A percentile compares a stretch with the other conserved stretches of the same genome.
phyloP scores from a whole-genome alignment of 805 yeast genomes.

The Myxozyma melibiosi region DNA sequence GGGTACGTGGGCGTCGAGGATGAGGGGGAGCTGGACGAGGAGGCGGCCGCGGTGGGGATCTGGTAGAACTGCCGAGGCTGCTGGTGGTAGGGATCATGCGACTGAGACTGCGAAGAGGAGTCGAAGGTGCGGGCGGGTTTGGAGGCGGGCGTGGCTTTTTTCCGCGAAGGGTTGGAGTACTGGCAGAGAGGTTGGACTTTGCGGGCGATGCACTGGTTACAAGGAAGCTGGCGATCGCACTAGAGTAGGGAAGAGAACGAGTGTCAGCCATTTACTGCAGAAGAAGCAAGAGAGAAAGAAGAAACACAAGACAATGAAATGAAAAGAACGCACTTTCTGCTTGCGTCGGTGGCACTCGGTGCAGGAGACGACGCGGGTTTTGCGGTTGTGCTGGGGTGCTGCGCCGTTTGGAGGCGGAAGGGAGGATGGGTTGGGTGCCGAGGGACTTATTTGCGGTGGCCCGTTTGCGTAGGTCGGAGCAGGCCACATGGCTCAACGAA shows the following conservation, averaged over 20 bases:
- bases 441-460: too few relatives aligned
- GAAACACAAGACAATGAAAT: too few relatives aligned
- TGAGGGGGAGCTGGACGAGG: too few relatives aligned
- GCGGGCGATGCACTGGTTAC: constrained; percentile 26
- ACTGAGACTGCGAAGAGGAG: too few relatives aligned
- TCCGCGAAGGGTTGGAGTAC: constrained; percentile 9
- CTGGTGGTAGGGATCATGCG: too few relatives aligned
- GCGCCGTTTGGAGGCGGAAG: background rate
- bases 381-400: background rate
- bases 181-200: constrained; percentile 20
- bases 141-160: background rate
- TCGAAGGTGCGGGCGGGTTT: too few relatives aligned
- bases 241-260: background rate
- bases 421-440: background rate
- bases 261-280: background rate
- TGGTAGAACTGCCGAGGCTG: too few relatives aligned
- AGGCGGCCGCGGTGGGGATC: too few relatives aligned
- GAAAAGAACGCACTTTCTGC: constrained; percentile 29
- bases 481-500: background rate
- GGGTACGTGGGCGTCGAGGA: too few relatives aligned
- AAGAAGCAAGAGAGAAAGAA: background rate
- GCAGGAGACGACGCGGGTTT: constrained; percentile 23
- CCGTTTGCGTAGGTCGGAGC: background rate
- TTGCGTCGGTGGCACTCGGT: constrained; percentile 30
- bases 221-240: constrained; percentile 28